Percentiles rank a stretch among this genome's conserved stretches.
These are phyloP conservation scores for Phytophthora niederhauseri DNA, from an alignment of 352 stramenopile species.

Conservation along the genomic window DNA sequence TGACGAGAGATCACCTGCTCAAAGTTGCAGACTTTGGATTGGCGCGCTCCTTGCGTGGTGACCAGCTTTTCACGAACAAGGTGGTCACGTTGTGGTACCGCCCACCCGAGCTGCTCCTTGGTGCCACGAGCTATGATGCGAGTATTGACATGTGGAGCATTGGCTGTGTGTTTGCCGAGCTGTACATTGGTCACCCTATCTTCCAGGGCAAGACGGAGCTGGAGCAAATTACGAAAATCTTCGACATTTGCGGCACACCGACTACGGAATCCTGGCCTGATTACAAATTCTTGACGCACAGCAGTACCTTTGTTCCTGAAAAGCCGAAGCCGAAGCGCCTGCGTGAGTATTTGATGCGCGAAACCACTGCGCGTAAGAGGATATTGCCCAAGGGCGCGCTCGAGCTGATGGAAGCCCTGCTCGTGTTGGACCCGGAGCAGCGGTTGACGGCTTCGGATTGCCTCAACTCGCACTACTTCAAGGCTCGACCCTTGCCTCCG, in stretches of 20 bases:
- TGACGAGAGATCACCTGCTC: slow-evolving; percentile 79
- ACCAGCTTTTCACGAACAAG: slow-evolving; percentile 95
- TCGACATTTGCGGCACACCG: slow-evolving; percentile 87
- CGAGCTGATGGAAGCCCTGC: slow-evolving; percentile 94
- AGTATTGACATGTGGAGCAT: slow-evolving; percentile 97
- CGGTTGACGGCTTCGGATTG: slow-evolving; percentile 93
- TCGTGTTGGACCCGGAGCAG: slow-evolving; percentile 95
- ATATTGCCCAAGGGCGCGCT: slow-evolving; percentile 86
- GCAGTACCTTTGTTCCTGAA: slow-evolving; percentile 84
- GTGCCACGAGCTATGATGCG: slow-evolving; percentile 92
- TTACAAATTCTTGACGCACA: slow-evolving; percentile 86
- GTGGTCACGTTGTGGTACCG: slow-evolving; percentile 97
- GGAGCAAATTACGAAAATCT: slow-evolving; percentile 90
- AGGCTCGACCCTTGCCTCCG: slow-evolving; percentile 64
- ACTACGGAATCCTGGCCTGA: slow-evolving; percentile 85
- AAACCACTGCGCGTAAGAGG: slow-evolving; percentile 73
- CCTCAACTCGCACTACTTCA: slow-evolving; percentile 96
- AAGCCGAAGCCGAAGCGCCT: slow-evolving; percentile 73
- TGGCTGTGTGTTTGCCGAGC: slow-evolving; percentile 88
- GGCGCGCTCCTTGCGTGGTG: slow-evolving; percentile 81
- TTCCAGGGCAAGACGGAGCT: slow-evolving; percentile 91
- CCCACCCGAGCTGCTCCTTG: slow-evolving; percentile 93
- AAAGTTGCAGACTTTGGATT: slow-evolving; percentile 90
- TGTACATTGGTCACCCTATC: slow-evolving; percentile 87
- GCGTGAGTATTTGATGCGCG: slow-evolving; percentile 74